A percentile compares a stretch with the other conserved stretches of the same genome.
Conservation (phyloP, 805 yeast genomes). For the Wickerhamomyces chambardii region DNA sequence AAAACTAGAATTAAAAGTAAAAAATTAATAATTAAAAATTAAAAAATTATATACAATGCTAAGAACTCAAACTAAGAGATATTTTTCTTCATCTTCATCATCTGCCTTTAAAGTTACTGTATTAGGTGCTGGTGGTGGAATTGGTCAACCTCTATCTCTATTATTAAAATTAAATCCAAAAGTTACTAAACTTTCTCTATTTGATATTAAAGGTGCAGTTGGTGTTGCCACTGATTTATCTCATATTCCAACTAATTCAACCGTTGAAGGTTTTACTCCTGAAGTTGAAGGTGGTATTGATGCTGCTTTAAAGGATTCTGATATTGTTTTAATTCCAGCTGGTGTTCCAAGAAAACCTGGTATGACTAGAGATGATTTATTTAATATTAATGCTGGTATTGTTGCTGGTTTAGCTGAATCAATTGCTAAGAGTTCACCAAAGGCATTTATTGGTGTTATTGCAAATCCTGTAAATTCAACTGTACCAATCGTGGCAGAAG, state of each 20-base stretch:
- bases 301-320: conserved; percentile 61
- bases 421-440: conserved; percentile 73
- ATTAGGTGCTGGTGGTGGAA: conserved; percentile 88
- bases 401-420: conserved; percentile 89
- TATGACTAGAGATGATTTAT: conserved; percentile 96
- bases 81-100: conserved; percentile 59
- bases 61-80: conserved; percentile 46
- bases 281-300: conserved; percentile 64
- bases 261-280: conserved; percentile 82
- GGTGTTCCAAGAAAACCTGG: conserved; percentile 99
- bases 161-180: conserved; percentile 81
- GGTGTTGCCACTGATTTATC: conserved; percentile 97
- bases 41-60: conserved; percentile 30
- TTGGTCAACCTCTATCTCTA: conserved; percentile 83
- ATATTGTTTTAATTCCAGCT: conserved; percentile 87
- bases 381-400: conserved; percentile 93
- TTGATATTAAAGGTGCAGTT: conserved; percentile 87
- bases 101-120: conserved; percentile 74
- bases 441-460: conserved; percentile 75
- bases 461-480: conserved; percentile 97
- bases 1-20: too few species aligned
- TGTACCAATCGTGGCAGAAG: conserved; percentile 94
- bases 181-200: conserved; percentile 78
- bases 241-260: conserved; percentile 88
- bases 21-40: too few species aligned